Conservation (phyloP, 78 protist genomes). For the Dictyostelium discoideum region dicty_2.7 NC_007091.3:3005501-3006000, state of each 20-base stretch:
- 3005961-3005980: constrained; percentile 72
- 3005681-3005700: constrained; percentile 81
- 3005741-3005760: constrained; percentile 89
- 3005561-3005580: constrained; percentile 97
- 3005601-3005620: constrained; percentile 86
- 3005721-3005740: constrained; percentile 82
- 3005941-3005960: constrained; percentile 85
- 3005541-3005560: constrained; percentile 97
- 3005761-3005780: constrained; percentile 96
- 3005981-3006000: constrained; percentile 79
- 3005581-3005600: constrained; percentile 95
- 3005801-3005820: constrained; percentile 93
- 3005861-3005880: constrained; percentile 96
- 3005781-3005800: constrained; percentile 92
- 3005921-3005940: constrained; percentile 85
- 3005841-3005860: constrained; percentile 98
- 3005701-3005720: constrained; percentile 76
- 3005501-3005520: constrained; percentile 88
- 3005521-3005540: constrained; percentile 96
- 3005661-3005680: constrained; percentile 86
- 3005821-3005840: constrained; percentile 93
- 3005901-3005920: constrained; percentile 53
- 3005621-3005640: constrained; percentile 84
- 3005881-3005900: constrained; percentile 77
- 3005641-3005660: constrained; percentile 80